A percentile compares a stretch with the other conserved stretches of the same genome.
These are phyloP conservation scores for Pseudogymnoascus sp. DNA, from an alignment of 2,329 filamentous ascomycete genomes.

Conservation along the genomic window DNA sequence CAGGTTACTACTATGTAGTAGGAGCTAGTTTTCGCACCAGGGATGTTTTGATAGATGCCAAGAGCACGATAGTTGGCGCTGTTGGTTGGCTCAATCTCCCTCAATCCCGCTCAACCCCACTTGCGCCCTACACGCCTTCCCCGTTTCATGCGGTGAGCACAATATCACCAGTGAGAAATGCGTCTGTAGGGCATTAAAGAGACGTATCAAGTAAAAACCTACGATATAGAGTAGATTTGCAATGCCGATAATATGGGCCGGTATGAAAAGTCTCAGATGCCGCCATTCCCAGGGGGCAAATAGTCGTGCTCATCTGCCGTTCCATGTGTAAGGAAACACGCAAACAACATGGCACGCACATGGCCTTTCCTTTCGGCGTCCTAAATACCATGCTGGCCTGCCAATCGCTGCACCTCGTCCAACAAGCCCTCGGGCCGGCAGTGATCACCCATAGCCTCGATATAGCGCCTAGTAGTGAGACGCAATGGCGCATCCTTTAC, in stretches of 20 bases:
- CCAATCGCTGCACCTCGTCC: background rate
- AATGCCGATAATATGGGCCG: background rate
- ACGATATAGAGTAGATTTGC: background rate
- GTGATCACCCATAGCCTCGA: background rate
- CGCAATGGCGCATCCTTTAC: background rate
- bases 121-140: background rate
- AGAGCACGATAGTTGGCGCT: constrained; percentile 8
- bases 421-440: background rate
- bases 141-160: background rate
- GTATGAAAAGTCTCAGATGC: background rate
- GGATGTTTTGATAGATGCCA: constrained; percentile 11
- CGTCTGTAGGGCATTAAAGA: background rate
- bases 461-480: background rate
- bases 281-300: background rate
- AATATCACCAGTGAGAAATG: background rate
- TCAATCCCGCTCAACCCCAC: constrained; percentile 4
- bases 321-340: background rate
- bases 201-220: background rate
- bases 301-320: background rate
- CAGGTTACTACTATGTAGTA: constrained; percentile 12
- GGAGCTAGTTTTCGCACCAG: constrained; percentile 14
- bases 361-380: background rate
- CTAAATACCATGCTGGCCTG: background rate
- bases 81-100: constrained; percentile 10
- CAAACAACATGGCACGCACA: background rate